These are phyloP conservation scores for Trametes sp. DNA, from an alignment of 1,284 basidiomycete species.

Conservation along the genomic window DNA sequence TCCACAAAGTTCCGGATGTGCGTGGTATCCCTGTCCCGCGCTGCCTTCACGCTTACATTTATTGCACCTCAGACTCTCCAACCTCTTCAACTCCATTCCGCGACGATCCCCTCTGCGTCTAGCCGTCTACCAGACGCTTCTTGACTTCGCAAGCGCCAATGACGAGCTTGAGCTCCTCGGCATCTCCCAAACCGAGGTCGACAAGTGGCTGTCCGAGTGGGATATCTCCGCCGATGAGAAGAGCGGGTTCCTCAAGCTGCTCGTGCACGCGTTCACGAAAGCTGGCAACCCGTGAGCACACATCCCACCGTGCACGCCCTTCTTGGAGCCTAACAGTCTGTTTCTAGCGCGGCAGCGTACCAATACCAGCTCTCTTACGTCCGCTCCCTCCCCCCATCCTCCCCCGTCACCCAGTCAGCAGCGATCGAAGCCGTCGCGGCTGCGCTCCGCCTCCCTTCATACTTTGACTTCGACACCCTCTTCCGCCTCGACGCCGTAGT, in stretches of 20 bases:
- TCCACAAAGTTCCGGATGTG: slow-evolving; percentile 77
- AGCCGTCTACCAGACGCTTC: slow-evolving; percentile 70
- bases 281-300: slow-evolving; percentile 59
- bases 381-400: slow-evolving; percentile 62
- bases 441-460: slow-evolving; percentile 72
- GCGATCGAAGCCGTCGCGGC: slow-evolving; percentile 70
- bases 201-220: slow-evolving; percentile 85
- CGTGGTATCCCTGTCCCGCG: slow-evolving; percentile 30
- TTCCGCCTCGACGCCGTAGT: slow-evolving; percentile 80
- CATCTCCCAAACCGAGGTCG: slow-evolving; percentile 67
- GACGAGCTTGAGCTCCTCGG: slow-evolving; percentile 76
- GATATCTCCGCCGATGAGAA: slow-evolving; percentile 72
- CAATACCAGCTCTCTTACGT: slow-evolving; percentile 70
- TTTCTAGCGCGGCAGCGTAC: slow-evolving; percentile 62
- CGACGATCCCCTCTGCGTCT: slow-evolving; percentile 73
- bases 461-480: slow-evolving; percentile 86
- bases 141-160: slow-evolving; percentile 70
- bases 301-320: neutral
- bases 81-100: slow-evolving; percentile 87
- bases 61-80: slow-evolving; percentile 69
- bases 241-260: slow-evolving; percentile 70
- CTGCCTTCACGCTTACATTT: slow-evolving; percentile 5
- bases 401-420: slow-evolving; percentile 55
- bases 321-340: neutral
- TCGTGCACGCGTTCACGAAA: slow-evolving; percentile 71